Evolutionary conservation across 2,329 filamentous ascomycete genomes (phyloP).

Genomic region (Fusarium tjaetaba): DNA sequence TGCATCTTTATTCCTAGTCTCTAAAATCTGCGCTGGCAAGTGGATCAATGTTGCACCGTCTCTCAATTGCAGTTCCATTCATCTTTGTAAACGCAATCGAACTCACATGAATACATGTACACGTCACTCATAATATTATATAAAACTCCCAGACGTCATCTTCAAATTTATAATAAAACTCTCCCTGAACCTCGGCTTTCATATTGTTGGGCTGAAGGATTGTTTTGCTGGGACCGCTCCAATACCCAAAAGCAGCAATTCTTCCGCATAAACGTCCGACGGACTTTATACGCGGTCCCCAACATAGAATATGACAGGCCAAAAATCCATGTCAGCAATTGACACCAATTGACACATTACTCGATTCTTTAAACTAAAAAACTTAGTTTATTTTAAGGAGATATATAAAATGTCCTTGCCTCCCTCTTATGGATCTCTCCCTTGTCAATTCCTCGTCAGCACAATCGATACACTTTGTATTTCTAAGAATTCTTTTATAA

Average conservation of each 20-base stretch:
- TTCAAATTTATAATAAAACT: neutral
- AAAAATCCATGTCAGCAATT: neutral
- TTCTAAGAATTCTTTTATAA: no score
- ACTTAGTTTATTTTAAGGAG: neutral
- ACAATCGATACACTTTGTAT: neutral
- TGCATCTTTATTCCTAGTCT: neutral
- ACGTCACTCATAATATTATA: neutral
- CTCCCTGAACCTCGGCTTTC: neutral
- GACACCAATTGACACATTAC: neutral
- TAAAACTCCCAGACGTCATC: neutral
- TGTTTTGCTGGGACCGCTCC: conserved; percentile 12
- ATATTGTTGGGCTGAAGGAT: conserved; percentile 12
- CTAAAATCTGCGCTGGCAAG: neutral
- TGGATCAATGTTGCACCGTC: neutral
- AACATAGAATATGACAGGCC: conserved; percentile 8
- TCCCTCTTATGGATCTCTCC: neutral
- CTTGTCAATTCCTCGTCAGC: neutral
- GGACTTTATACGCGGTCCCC: conserved; percentile 11
- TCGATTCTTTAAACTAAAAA: neutral
- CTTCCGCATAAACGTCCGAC: conserved; percentile 9
- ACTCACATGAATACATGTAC: neutral
- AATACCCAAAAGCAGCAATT: conserved; percentile 17
- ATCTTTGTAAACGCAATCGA: neutral
- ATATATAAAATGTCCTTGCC: neutral
- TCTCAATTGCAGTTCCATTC: neutral